Base-by-base conservation (phyloP, 2,329 filamentous ascomycete species). In the Clonostachys rhizophaga region DNA sequence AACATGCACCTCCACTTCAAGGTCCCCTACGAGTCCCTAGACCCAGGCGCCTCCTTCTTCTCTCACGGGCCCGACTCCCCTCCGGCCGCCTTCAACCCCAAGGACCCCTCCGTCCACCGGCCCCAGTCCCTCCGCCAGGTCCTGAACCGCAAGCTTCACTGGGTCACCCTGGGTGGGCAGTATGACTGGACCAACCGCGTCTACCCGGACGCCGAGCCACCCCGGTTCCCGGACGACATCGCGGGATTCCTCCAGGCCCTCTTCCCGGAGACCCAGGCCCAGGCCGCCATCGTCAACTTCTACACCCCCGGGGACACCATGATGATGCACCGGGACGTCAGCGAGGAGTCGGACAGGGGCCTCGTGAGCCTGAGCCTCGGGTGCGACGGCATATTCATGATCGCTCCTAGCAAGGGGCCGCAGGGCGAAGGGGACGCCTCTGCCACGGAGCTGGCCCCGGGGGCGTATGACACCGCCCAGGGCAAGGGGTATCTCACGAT, bases 221-320 rank as follows among this genome's bases (percentile, higher is more conserved):
- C 89, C 0, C 58, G 69, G 0, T 96, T 96, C 56, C 91, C 92
- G 0, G 39, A 63, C 2, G 90, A 96, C 59, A 76, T 95, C 43
- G 81, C 82, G 5, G 64, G 61, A 2, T 78, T 96, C 8, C 69
- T 96, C 1, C 74, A 82, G 47, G 67, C 67, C 0, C 65, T 94
- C 0, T 97, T 96, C 55, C 87, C 90, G 0, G 75, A 82, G 11
- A 94, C 91, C 13, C 73, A 78, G 45, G 83, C 92, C 0, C 85
- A 97, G 68, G 91, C 94, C 2, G 92, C 94, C 36, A 97, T 97
- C 53, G 82, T 96, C 55, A 97, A 97, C 63, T 76, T 97, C 44
- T 97, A 97, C 68, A 87, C 84, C 0, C 89, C 94, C 0, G 89
- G 89, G 17, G 92, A 97, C 61, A 95, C 88, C 1, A 83, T 97